These are phyloP conservation scores for Sanghuangporus sanghuang DNA, from an alignment of 1,284 basidiomycete species.

Conservation along the genomic window DNA sequence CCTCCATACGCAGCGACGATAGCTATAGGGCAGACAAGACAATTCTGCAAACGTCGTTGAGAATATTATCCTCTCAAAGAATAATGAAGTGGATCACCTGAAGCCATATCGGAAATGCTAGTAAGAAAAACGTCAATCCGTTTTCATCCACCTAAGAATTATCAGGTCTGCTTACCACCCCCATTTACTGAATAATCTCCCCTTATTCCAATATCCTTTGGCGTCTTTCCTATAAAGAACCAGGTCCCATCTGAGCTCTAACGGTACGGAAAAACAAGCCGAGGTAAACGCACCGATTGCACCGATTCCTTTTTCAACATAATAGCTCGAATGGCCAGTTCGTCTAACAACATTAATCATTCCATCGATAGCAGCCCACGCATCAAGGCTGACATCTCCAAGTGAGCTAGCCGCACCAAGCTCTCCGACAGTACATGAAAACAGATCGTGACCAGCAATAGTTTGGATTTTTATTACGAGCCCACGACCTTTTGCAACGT, in stretches of 20 bases:
- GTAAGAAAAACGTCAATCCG: not conserved
- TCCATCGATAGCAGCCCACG: constrained; percentile 70
- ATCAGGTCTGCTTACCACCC: constrained; percentile 51
- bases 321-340: constrained; percentile 79
- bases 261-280: not conserved
- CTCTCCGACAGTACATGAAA: constrained; percentile 78
- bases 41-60: constrained; percentile 45
- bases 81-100: constrained; percentile 41
- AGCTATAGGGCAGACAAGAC: constrained; percentile 75
- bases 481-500: constrained; percentile 65
- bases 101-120: constrained; percentile 80
- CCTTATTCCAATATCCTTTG: constrained; percentile 62
- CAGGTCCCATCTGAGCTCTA: not conserved
- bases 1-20: constrained; percentile 79
- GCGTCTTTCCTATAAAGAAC: constrained; percentile 43
- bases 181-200: constrained; percentile 61
- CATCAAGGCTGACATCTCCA: constrained; percentile 73
- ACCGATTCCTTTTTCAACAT: constrained; percentile 77
- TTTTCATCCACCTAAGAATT: not conserved
- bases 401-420: constrained; percentile 56
- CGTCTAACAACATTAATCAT: constrained; percentile 73
- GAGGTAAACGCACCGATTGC: constrained; percentile 45
- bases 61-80: constrained; percentile 10
- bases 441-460: constrained; percentile 70
- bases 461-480: constrained; percentile 73